Base-by-base conservation (phyloP, 495 filamentous ascomycete species). In the Annulohypoxylon nitens region DNA sequence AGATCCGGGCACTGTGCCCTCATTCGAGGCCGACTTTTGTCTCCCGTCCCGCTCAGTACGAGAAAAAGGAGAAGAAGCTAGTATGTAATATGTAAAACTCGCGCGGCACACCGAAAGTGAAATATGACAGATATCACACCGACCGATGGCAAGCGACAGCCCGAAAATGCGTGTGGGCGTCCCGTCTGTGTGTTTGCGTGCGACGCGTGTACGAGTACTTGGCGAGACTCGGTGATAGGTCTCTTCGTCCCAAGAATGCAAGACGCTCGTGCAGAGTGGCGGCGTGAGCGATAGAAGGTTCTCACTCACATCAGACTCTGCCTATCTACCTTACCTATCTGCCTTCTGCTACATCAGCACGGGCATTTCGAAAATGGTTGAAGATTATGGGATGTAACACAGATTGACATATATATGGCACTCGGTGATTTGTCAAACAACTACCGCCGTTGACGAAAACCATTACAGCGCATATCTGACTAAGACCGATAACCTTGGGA, bases 141-240 rank as follows among this genome's bases (percentile, higher is more conserved):
- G 66, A 66, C 55, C 54, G 58, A 74, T 60, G 61, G 54, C 67
- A 63, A 48, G 67, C 55, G 62, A 63, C 47, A 59, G 50, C 50
- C 11, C 34, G 57, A 51, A 50, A 51, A 55, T 59, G 58, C 59
- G 30, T 67, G 53, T 51, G 51, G 34, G 57, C 59, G 43, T 59
- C 41, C 51, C 51, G 50, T 6, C 41, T 33, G 25, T 57, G 23
- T 57, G 61, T 68, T 69, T 74, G 63, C 43, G 72, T 71, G 37
- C 72, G 67, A 70, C 71, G 71, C 71, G 71, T 64, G 71, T 74
- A 51, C 64, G 25, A 30, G 37, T 60, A 43, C 72, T 68, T 75
- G 72, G 67, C 67, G 45, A 71, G 63, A 55, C 64, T 26, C 54
- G 23, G 53, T 54, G 67, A 68, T 74, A 67, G 61, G 71, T 71